Evolutionary conservation across 805 yeast genomes (phyloP).

Genomic region (Candida pseudofarinosa): DNA sequence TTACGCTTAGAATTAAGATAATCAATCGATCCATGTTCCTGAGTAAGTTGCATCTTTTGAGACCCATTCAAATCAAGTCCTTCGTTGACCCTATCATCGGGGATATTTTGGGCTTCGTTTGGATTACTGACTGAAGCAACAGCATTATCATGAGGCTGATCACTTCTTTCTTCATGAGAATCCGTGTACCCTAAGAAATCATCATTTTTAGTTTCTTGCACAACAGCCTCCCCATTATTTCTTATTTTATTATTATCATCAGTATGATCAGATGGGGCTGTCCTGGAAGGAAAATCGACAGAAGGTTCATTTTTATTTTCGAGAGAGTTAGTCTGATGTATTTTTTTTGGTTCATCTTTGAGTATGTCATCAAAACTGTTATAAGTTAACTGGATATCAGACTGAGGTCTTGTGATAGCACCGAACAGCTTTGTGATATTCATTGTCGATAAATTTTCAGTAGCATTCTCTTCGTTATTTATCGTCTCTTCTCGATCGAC

Average conservation of each 20-base stretch:
- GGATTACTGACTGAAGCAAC: not conserved
- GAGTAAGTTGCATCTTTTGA: slow-evolving; percentile 12
- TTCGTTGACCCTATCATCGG: no score
- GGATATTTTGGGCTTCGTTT: not conserved
- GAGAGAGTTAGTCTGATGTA: not conserved
- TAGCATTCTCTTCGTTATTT: not conserved
- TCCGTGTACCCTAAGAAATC: not conserved
- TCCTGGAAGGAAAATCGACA: not conserved
- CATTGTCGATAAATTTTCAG: not conserved
- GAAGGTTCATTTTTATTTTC: not conserved
- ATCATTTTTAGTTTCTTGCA: not conserved
- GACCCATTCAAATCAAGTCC: no score
- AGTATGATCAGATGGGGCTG: not conserved
- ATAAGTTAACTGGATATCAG: not conserved
- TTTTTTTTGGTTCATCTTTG: not conserved
- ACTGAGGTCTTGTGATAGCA: not conserved
- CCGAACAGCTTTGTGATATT: not conserved
- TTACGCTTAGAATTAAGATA: slow-evolving; percentile 1
- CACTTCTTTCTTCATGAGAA: not conserved
- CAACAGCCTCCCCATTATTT: no score
- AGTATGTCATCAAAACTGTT: not conserved
- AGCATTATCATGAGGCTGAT: not conserved
- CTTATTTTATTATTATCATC: not conserved
- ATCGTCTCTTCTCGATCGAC: not conserved
- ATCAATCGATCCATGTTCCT: slow-evolving; percentile 1